phyloP scores from a whole-genome alignment of 805 yeast species.

The Maudiozyma serrabonitensis region DNA sequence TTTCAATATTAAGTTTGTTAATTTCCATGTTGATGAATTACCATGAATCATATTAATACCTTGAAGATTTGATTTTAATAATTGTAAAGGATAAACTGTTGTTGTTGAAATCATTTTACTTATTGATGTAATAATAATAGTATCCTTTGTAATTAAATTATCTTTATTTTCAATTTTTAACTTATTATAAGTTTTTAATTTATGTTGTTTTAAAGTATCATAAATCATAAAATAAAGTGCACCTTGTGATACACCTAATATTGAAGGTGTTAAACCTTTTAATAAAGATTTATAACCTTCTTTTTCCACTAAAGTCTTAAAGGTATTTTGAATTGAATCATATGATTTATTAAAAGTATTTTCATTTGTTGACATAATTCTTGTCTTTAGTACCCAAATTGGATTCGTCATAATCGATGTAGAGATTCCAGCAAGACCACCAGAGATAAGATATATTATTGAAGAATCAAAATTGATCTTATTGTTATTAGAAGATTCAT shows the following conservation, averaged over 20 bases:
- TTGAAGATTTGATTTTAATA: slow-evolving; percentile 70
- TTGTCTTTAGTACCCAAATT: slow-evolving; percentile 88
- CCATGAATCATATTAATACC: slow-evolving; percentile 28
- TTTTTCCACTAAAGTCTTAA: slow-evolving; percentile 34
- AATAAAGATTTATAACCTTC: slow-evolving; percentile 61
- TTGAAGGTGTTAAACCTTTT: slow-evolving; percentile 65
- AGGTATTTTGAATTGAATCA: slow-evolving; percentile 47
- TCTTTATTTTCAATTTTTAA: slow-evolving; percentile 5
- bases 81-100: slow-evolving; percentile 74
- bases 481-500: too few relatives aligned
- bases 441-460: slow-evolving; percentile 41
- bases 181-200: not conserved
- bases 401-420: slow-evolving; percentile 83
- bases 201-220: slow-evolving; percentile 52
- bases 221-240: slow-evolving; percentile 81
- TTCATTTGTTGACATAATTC: slow-evolving; percentile 52
- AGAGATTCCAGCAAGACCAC: slow-evolving; percentile 61
- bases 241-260: slow-evolving; percentile 81
- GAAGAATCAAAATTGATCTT: slow-evolving; percentile 13
- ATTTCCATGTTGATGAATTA: slow-evolving; percentile 16
- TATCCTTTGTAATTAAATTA: slow-evolving; percentile 41
- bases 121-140: slow-evolving; percentile 52
- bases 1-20: slow-evolving; percentile 33
- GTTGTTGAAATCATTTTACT: slow-evolving; percentile 63
- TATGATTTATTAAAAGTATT: slow-evolving; percentile 29